These are phyloP conservation scores for Suillus subluteus DNA, from an alignment of 768 basidiomycete species.

Conservation along the genomic window DNA sequence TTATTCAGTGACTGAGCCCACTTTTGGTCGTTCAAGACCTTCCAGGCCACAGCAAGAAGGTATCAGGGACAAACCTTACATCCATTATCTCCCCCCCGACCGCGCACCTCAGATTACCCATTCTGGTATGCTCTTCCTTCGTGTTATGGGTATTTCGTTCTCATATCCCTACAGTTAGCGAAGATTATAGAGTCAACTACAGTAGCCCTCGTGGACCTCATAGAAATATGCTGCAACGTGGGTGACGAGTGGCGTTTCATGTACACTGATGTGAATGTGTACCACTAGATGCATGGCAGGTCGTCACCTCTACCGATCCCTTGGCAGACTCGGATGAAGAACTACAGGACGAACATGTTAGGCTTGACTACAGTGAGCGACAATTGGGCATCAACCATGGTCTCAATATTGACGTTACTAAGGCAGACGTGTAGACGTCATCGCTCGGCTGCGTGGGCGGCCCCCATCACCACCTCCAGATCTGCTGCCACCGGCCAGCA, in stretches of 20 bases:
- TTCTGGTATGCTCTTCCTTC: constrained; percentile 24
- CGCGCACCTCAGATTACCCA: constrained; percentile 23
- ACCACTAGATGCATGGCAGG: constrained; percentile 71
- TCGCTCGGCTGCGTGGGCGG: constrained; percentile 54
- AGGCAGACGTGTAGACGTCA: constrained; percentile 57
- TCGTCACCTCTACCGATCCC: constrained; percentile 63
- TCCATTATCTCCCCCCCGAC: constrained; percentile 36
- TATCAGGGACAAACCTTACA: constrained; percentile 36
- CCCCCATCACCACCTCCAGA: constrained; percentile 51
- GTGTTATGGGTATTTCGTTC: background rate
- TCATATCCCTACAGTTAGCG: constrained; percentile 4
- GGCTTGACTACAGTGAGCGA: constrained; percentile 66
- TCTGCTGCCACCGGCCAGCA: constrained; percentile 9
- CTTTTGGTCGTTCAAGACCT: constrained; percentile 30
- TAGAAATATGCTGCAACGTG: constrained; percentile 52
- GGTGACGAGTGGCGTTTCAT: constrained; percentile 16
- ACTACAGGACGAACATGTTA: constrained; percentile 60
- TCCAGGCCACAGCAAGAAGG: constrained; percentile 27
- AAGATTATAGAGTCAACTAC: constrained; percentile 23
- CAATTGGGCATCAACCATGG: background rate
- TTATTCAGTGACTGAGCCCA: constrained; percentile 26
- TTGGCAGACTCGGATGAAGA: constrained; percentile 78
- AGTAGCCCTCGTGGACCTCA: constrained; percentile 30
- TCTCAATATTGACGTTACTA: constrained; percentile 5
- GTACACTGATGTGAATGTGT: background rate